Evolutionary conservation across 805 yeast genomes (phyloP).

Genomic region (Teunomyces funiuensis): DNA sequence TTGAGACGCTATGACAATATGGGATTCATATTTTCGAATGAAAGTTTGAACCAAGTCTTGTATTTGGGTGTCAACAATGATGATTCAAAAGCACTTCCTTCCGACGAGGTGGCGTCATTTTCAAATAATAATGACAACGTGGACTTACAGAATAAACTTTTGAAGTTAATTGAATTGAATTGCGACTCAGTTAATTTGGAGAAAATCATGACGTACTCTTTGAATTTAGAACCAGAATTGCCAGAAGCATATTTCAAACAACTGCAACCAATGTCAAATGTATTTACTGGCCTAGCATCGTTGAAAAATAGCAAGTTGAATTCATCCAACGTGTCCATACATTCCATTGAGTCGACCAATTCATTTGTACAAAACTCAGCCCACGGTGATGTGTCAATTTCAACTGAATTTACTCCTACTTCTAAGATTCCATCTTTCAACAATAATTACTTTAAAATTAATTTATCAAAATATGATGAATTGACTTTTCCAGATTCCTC

Average conservation of each 20-base stretch:
- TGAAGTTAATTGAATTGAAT: conserved; percentile 44
- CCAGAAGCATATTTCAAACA: conserved; percentile 35
- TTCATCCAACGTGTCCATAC: conserved; percentile 23
- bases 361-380: conserved; percentile 10
- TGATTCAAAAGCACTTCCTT: conserved; percentile 20
- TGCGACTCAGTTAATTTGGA: conserved; percentile 49
- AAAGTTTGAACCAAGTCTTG: conserved; percentile 42
- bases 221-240: conserved; percentile 61
- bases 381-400: neutral
- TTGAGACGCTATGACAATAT: conserved; percentile 38
- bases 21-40: conserved; percentile 46
- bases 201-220: conserved; percentile 62
- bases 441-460: conserved; percentile 33
- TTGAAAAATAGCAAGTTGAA: conserved; percentile 12
- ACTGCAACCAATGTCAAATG: neutral
- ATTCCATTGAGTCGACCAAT: conserved; percentile 23
- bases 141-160: conserved; percentile 33
- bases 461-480: conserved; percentile 37
- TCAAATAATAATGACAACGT: conserved; percentile 7
- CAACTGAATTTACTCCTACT: conserved; percentile 11
- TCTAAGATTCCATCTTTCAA: conserved; percentile 36
- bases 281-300: conserved; percentile 7
- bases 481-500: conserved; percentile 11
- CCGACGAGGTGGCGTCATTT: conserved; percentile 11
- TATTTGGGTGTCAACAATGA: conserved; percentile 40